phyloP scores from a whole-genome alignment of 306 rosid genomes.

The Arachis stenosperma region DNA sequence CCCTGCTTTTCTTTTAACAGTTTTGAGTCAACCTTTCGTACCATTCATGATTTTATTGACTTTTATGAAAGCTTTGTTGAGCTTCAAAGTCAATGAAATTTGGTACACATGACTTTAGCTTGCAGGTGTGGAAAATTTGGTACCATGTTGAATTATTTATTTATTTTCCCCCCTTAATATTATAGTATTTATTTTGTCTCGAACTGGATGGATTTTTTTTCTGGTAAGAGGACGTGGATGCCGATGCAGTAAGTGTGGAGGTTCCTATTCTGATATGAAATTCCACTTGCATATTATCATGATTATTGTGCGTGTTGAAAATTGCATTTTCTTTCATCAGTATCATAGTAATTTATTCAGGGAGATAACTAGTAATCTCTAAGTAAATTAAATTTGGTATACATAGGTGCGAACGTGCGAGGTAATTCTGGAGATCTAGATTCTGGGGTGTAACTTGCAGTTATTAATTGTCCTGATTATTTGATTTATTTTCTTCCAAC shows the following conservation, averaged over 20 bases:
- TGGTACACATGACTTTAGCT: background rate
- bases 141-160: background rate
- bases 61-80: background rate
- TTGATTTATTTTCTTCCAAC: conserved; percentile 2
- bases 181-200: background rate
- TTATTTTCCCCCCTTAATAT: background rate
- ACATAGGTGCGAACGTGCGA: too few relatives aligned
- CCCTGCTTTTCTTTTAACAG: background rate
- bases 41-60: too few relatives aligned
- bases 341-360: background rate
- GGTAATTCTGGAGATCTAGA: background rate
- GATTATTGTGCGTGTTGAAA: too few relatives aligned
- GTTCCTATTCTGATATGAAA: too few relatives aligned
- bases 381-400: conserved; percentile 11
- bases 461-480: background rate
- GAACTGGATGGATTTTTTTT: background rate
- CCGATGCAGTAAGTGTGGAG: background rate
- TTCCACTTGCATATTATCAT: too few relatives aligned
- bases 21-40: background rate
- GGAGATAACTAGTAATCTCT: background rate
- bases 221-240: background rate
- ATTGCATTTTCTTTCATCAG: too few relatives aligned
- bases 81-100: conserved; percentile 21
- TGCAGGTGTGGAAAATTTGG: background rate
- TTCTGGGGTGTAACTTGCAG: background rate